Conservation (phyloP, 257 asterid genomes). For the Nyctanthes arbortristis region DNA sequence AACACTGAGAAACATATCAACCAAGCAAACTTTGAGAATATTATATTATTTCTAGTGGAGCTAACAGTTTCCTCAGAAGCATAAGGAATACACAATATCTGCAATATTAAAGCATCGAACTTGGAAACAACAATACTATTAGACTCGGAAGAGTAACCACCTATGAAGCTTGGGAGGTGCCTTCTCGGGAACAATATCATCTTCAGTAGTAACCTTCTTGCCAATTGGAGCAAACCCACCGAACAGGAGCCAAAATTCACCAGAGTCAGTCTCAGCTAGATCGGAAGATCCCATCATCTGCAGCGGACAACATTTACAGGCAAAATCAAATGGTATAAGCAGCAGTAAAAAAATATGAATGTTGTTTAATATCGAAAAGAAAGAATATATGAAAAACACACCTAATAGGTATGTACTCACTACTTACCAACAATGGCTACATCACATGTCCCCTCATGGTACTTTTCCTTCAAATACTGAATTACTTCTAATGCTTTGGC, state of each 20-base stretch:
- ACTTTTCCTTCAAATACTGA: constrained; percentile 92
- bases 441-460: constrained; percentile 93
- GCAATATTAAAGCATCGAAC: constrained; percentile 12
- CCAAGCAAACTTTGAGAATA: neutral
- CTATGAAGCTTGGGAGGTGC: constrained; percentile 75
- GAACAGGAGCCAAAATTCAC: constrained; percentile 98
- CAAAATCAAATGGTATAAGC: constrained; percentile 14
- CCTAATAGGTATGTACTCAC: constrained; percentile 7
- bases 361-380: constrained; percentile 7
- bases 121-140: constrained; percentile 13
- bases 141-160: constrained; percentile 36
- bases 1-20: neutral
- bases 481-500: constrained; percentile 96
- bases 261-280: constrained; percentile 96
- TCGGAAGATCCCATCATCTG: constrained; percentile 97
- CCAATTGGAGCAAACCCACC: constrained; percentile 99
- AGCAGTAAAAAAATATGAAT: constrained; percentile 2
- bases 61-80: constrained; percentile 9
- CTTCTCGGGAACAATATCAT: constrained; percentile 86
- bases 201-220: constrained; percentile 82
- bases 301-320: constrained; percentile 22
- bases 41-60: neutral
- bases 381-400: constrained; percentile 3
- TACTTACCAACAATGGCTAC: constrained; percentile 98
- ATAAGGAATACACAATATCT: constrained; percentile 1